Base-by-base conservation (phyloP, 2,329 filamentous ascomycete genomes). In the Hansfordia pulvinata region DNA sequence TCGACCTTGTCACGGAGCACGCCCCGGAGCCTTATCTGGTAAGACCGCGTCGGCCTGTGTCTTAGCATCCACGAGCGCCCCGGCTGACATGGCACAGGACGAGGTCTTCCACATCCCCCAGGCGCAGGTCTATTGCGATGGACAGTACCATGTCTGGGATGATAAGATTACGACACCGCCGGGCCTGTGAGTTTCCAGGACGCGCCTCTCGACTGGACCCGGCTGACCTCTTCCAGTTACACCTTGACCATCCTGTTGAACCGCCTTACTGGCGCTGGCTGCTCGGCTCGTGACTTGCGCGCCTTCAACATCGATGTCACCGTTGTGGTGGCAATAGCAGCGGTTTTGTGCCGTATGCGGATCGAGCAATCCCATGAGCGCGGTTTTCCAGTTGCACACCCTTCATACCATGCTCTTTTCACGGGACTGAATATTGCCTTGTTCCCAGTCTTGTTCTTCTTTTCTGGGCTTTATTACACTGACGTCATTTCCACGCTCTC, bases 101-200 rank as follows among this genome's bases (percentile, higher is more conserved):
- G 83, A 92, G 46, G 60, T 84, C 17, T 92, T 90, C 35, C 83
- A 98, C 49, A 76, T 94, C 13, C 82, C 84, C 0, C 90, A 98
- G 53, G 85, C 85, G 0, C 83, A 93, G 42, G 72, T 69, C 17
- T 98, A 93, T 50, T 94, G 86, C 50, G 50, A 67, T 20, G 76
- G 78, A 8, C 66, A 67, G 28, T 93, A 78, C 56, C 47, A 52
- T 9, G 64, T 82, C 30, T 98, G 90, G 90, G 86, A 98, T 52
- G 78, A 88, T 32, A 98, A 96, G 50, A 90, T 98, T 46, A 98
- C 90, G 1, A 98, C 90, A 2, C 90, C 90, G 1, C 88, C 90
- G 1, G 90, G 86, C 18, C 58, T 98, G 58, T 84, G 61, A 48
- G 61, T 51, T 16, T 29, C n/a, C 42, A 13, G 29, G 8, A 30